Evolutionary conservation across 2,329 filamentous ascomycete genomes (phyloP), one percentile per base, ranked within the genome.

Genomic region (Fusarium annulatum): DNA sequence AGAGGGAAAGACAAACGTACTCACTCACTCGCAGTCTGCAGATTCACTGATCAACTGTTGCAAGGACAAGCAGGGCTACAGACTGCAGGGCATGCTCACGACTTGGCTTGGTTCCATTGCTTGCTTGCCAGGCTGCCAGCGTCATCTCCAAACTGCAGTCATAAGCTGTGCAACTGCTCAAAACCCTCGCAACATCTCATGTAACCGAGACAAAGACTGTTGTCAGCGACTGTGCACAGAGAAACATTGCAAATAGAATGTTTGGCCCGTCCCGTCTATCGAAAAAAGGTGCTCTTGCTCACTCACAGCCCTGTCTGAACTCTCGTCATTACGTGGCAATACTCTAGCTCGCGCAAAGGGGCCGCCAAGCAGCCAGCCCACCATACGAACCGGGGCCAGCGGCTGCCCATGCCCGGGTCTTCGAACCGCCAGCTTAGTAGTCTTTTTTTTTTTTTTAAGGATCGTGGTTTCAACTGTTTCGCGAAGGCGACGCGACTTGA

Each of bases 291-390:
- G 55, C 41, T 60, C 61, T 43, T 12, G 43, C 49, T 61, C 64
- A 46, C 49, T 63, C 64, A 48, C 61, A 76, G 72, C 70, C 61
- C 65, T 73, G 65, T 42, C 70, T 73, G 48, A 57, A 64, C 57
- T 66, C 67, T 75, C 64, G 55, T 74, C 72, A 76, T 78, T 78
- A 78, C 76, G 76, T 78, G 76, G 76, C 76, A 76, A 76, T 61
- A 75, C 66, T 76, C 46, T 76, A 74, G 72, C 64, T 77, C 67
- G 67, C 69, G 59, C 76, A 76, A 76, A 77, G 75, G 76, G 76
- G 75, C 73, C 76, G 72, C 75, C 72, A 75, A 78, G 69, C 56
- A 74, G 62, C 67, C 58, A 74, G 64, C 67, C 75, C 67, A 76
- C 73, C 53, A 56, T 58, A 53, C 64, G 59, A 52, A 52, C 69